Base-by-base conservation (phyloP, 2,329 filamentous ascomycete species). In the Helotiales sp. region DNA sequence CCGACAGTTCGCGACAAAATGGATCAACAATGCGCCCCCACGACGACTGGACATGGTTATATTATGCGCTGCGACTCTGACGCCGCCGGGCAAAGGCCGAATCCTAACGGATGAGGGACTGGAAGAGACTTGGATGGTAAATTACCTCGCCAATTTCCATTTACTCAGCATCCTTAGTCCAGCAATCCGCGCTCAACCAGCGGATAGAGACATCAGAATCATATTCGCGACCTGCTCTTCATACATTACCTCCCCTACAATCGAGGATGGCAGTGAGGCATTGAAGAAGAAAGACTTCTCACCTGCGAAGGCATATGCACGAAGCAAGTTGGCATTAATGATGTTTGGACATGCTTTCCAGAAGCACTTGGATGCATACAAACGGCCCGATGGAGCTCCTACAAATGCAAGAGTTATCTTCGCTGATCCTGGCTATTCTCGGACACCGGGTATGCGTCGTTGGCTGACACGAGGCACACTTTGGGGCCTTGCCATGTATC, bases 81-180 rank as follows among this genome's bases (percentile, higher is more conserved):
- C 88, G 4, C 87, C 91, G 2, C 82, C 82, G 10, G 89, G 86
- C 1, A 79, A 81, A 5, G 75, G 78, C 63, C 78, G 83, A 27
- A 76, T 73, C 1, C 77, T 83, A 63, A 96, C 92, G 0, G 75
- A 79, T 5, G 92, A 97, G 69, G 92, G 91, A 0, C 77, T 98
- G 13, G 93, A 98, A 71, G 82, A 88, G 64, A 93, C 89, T 60
- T 98, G 93, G 93, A 91, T 92, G 76, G 80, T 98, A 67, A 99
- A 99, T 71, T 99, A 92, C 73, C 81, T 99, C 36, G 89, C 92
- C 62, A 98, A 97, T 73, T 98, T 97, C 76, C 96, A 99, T 70
- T 81, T 99, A 3, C 81, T 99, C 44, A 90, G 90, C 63, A 96
- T 99, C 29, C 80, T 99, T 33, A 95, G 89, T 66, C 95, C 95